These are phyloP conservation scores for Striga asiatica DNA, from an alignment of 257 asterid genomes.

Conservation along the genomic window DNA sequence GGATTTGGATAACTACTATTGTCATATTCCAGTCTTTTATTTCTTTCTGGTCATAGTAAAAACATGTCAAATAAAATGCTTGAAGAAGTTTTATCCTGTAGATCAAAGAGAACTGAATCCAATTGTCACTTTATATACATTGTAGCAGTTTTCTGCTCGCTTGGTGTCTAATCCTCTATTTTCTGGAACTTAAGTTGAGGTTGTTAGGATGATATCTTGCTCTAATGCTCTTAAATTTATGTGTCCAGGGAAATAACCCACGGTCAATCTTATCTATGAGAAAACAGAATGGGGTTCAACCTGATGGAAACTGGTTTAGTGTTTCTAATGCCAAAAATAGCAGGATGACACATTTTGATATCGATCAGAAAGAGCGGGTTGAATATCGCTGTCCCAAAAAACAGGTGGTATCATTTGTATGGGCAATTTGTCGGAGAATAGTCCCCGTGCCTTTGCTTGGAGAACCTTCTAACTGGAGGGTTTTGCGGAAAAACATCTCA, in stretches of 20 bases:
- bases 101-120: not conserved
- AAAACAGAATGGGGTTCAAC: constrained; percentile 9
- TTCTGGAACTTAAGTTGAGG: not conserved
- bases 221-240: constrained; percentile 13
- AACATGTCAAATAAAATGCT: not conserved
- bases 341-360: constrained; percentile 16
- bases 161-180: not conserved
- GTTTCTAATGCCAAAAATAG: constrained; percentile 16
- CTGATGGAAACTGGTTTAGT: constrained; percentile 15
- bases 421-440: constrained; percentile 83
- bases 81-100: not conserved
- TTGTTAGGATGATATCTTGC: not conserved
- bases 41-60: no score
- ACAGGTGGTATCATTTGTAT: constrained; percentile 65
- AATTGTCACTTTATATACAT: not conserved
- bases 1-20: not conserved
- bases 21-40: no score
- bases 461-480: constrained; percentile 56
- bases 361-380: constrained; percentile 27
- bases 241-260: constrained; percentile 29
- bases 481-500: constrained; percentile 56
- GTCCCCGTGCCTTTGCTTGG: constrained; percentile 69
- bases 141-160: not conserved
- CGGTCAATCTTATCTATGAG: constrained; percentile 11
- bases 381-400: constrained; percentile 47